A percentile compares a stretch with the other conserved stretches of the same genome.
phyloP scores from a whole-genome alignment of 2,329 filamentous ascomycete species.

The Penicillium fuscoglaucum region DNA sequence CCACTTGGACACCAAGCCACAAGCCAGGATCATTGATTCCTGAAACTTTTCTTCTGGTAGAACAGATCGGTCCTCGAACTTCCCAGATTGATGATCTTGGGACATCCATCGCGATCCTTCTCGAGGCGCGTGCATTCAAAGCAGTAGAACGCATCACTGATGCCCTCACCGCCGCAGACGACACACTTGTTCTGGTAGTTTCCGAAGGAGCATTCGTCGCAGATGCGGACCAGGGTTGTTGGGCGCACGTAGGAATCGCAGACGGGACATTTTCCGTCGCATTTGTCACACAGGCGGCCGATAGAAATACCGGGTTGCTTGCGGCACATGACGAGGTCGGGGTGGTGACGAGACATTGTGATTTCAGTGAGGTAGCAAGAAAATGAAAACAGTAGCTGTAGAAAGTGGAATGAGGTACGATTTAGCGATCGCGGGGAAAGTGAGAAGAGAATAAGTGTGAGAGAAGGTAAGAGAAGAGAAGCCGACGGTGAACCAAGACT shows the following conservation, averaged over 20 bases:
- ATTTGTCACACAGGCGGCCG: conserved; percentile 98
- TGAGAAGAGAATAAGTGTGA: background rate
- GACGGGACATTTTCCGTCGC: conserved; percentile 98
- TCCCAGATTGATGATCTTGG: conserved; percentile 98
- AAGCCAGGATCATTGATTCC: conserved; percentile 41
- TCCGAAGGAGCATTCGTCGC: conserved; percentile 98
- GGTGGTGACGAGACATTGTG: conserved; percentile 89
- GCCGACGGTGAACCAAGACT: background rate
- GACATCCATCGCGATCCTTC: conserved; percentile 95
- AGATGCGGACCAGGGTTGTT: conserved; percentile 95
- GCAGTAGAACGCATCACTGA: conserved; percentile 98
- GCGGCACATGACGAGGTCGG: conserved; percentile 99
- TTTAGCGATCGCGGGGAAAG: background rate
- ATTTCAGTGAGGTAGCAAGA: conserved; percentile 1
- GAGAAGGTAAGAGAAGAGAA: background rate
- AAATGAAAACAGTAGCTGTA: background rate
- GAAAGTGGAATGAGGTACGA: background rate
- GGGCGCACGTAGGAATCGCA: conserved; percentile 99
- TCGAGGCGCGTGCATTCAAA: conserved; percentile 97
- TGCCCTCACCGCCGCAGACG: conserved; percentile 96
- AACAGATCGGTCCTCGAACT: conserved; percentile 92
- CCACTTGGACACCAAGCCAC: conserved; percentile 13
- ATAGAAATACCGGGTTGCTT: conserved; percentile 97
- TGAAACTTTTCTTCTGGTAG: conserved; percentile 67
- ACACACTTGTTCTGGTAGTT: conserved; percentile 99